phyloP scores from a whole-genome alignment of 129 eudicot genomes.

The Artemisia tridentata region DNA sequence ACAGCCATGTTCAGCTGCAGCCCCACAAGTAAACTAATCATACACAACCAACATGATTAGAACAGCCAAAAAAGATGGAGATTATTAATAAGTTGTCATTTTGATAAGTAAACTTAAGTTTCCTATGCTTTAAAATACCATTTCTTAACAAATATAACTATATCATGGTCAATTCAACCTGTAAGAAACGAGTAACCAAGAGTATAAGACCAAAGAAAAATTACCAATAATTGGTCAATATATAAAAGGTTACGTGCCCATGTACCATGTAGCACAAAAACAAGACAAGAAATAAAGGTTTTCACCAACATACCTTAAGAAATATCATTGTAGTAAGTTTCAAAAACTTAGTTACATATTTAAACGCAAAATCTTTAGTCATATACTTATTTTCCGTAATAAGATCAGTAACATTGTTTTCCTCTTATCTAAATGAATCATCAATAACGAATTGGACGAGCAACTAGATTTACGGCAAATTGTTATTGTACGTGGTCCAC shows the following conservation, averaged over 20 bases:
- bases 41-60: conserved; percentile 26
- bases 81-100: background rate
- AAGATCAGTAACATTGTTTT: no score
- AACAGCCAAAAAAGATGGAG: conserved; percentile 19
- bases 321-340: background rate
- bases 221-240: background rate
- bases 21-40: conserved; percentile 30
- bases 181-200: background rate
- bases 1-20: conserved; percentile 32
- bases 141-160: background rate
- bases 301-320: background rate
- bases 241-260: background rate
- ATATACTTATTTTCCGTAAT: no score
- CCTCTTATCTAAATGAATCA: no score
- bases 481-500: no score
- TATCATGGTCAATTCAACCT: background rate
- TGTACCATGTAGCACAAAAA: background rate
- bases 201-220: background rate
- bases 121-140: background rate
- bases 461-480: no score
- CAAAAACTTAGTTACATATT: no score
- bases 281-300: background rate
- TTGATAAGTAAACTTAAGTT: background rate
- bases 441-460: no score
- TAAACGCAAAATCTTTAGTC: no score